Base-by-base conservation (phyloP, 805 yeast species). In the Kuraishia cidri region DNA sequence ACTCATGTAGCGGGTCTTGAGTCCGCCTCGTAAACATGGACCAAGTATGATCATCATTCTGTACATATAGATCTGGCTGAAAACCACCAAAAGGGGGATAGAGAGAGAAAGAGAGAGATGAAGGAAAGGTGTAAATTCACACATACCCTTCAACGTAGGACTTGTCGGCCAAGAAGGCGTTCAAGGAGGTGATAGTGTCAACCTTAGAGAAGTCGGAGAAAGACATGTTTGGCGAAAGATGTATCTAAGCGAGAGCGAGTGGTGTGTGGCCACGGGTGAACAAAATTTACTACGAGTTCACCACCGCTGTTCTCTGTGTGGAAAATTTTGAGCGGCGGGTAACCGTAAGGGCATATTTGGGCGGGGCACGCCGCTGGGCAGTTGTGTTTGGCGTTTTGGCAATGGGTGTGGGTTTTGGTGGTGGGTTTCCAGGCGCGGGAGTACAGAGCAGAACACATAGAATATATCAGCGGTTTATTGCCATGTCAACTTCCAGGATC, bases 1-100 rank as follows among this genome's bases (percentile, higher is more conserved):
- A 82, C 88, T 84, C 94, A 85, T 79, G 52, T 77, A 78, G 83
- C 79, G 88, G 94, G 94, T 80, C 90, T 82, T 82, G 74, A 79
- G 64, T 67, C 85, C 94, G 79, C 87, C 83, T 85, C 94, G 75
- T 80, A 80, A 84, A 84, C 94, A 83, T 88, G 94, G 94, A 83
- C 94, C 94, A 83, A 79, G 52, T 69, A 57, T 55, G 66, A 64
- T 81, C 87, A 81, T 79, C 85, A 78, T 71, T 35, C 42, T 11
- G 26, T 15, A 15, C n/a, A n/a, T n/a, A n/a, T n/a, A n/a, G n/a
- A n/a, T n/a, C n/a, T n/a, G n/a, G n/a, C n/a, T n/a, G n/a, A n/a
- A n/a, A n/a, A n/a, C n/a, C n/a, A n/a, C n/a, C n/a, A n/a, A 7
- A 20, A 20, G 9, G 23, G 7, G 23, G 23, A 7, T 20, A 10